phyloP scores from a whole-genome alignment of 2,329 filamentous ascomycete genomes.

The Hypomyces perniciosus region DNA sequence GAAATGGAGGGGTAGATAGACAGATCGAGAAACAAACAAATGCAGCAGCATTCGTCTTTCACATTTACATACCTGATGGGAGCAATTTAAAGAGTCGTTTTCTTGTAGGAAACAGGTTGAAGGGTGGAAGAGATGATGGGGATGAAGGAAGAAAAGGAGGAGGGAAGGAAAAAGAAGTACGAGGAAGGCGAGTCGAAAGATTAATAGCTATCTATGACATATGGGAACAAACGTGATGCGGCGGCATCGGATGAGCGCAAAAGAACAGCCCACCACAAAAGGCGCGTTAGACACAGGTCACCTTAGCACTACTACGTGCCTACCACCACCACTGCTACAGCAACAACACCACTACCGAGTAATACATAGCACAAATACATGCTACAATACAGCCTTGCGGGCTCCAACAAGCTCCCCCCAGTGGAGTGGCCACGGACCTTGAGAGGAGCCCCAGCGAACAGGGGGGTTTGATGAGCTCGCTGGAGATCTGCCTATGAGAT shows the following conservation, averaged over 20 bases:
- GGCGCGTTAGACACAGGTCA: too few species aligned
- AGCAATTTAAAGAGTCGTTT: conserved; percentile 1
- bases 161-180: conserved; percentile 5
- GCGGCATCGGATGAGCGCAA: conserved; percentile 14
- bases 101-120: background rate
- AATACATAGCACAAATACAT: too few species aligned
- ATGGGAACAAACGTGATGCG: background rate
- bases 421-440: too few species aligned
- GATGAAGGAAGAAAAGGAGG: conserved; percentile 1
- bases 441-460: too few species aligned
- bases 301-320: too few species aligned
- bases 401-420: too few species aligned
- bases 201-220: conserved; percentile 9
- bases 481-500: background rate
- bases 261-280: background rate
- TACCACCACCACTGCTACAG: too few species aligned
- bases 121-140: conserved; percentile 2
- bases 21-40: background rate
- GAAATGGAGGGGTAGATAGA: background rate
- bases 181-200: conserved; percentile 8
- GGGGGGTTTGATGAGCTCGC: background rate
- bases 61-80: background rate
- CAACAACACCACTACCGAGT: too few species aligned
- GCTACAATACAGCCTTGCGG: too few species aligned
- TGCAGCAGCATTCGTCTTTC: background rate